Percentiles rank a stretch among this genome's conserved stretches.
These are phyloP conservation scores for Mycena rosella DNA, from an alignment of 768 basidiomycete species.

Conservation along the genomic window DNA sequence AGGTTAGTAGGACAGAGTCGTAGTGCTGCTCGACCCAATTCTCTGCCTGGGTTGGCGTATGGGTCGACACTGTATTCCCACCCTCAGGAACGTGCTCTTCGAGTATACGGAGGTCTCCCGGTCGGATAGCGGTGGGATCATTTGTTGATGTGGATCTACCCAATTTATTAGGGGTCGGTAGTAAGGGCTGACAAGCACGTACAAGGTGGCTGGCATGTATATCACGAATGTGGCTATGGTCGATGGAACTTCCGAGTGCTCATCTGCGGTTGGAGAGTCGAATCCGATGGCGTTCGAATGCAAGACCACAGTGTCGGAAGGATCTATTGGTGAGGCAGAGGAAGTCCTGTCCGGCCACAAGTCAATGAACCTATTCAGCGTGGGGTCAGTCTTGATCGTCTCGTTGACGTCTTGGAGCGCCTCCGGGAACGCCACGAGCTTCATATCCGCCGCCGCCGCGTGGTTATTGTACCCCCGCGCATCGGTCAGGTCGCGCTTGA, in stretches of 20 bases:
- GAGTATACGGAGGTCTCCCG: neutral
- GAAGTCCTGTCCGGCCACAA: no score
- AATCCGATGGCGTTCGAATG: no score
- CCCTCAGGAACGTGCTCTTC: neutral
- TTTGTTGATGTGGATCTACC: neutral
- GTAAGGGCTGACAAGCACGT: no score
- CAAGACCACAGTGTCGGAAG: no score
- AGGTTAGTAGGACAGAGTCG: neutral
- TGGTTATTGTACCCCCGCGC: slow-evolving; percentile 97
- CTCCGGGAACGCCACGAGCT: slow-evolving; percentile 93
- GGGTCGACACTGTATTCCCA: neutral
- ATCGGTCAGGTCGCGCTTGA: slow-evolving; percentile 94
- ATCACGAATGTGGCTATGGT: no score
- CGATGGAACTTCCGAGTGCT: no score
- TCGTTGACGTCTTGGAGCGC: slow-evolving; percentile 96
- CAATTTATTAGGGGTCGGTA: neutral
- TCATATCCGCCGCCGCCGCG: slow-evolving; percentile 97
- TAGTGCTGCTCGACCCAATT: slow-evolving; percentile 19
- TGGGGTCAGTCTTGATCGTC: slow-evolving; percentile 91
- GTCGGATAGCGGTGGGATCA: slow-evolving; percentile 16
- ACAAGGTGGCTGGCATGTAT: no score
- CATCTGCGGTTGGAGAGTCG: no score
- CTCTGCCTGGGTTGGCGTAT: slow-evolving; percentile 3
- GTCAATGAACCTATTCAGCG: slow-evolving; percentile 73
- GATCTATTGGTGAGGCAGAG: no score